These are phyloP conservation scores for Diaporthe australafricana DNA, from an alignment of 2,329 filamentous ascomycete species.

Conservation along the genomic window DNA sequence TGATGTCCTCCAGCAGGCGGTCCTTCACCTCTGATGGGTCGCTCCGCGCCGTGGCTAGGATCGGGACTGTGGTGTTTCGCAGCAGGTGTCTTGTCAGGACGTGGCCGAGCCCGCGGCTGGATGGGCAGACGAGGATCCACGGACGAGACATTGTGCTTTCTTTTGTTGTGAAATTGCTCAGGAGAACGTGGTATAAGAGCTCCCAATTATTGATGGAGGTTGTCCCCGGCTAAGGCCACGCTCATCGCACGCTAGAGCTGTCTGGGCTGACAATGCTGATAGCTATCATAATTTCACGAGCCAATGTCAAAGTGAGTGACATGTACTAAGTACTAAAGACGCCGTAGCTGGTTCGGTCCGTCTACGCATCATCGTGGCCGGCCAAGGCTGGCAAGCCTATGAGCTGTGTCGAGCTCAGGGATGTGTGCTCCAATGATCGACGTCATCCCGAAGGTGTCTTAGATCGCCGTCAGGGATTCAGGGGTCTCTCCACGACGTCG, in stretches of 20 bases:
- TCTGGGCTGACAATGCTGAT: background rate
- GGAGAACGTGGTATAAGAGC: background rate
- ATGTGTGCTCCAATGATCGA: conserved; percentile 2
- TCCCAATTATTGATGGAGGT: background rate
- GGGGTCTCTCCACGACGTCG: background rate
- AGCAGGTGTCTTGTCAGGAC: conserved; percentile 62
- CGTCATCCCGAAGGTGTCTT: conserved; percentile 23
- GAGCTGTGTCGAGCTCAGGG: conserved; percentile 13
- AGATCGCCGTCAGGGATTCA: conserved; percentile 22
- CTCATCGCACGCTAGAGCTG: background rate
- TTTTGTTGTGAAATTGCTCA: background rate
- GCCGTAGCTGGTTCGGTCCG: background rate
- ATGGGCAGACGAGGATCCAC: conserved; percentile 62
- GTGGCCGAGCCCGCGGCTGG: conserved; percentile 61
- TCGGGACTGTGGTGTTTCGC: conserved; percentile 58
- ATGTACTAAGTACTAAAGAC: background rate
- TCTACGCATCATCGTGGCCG: conserved; percentile 23
- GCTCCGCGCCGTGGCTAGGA: conserved; percentile 58
- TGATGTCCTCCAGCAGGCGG: conserved; percentile 47
- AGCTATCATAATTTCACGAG: background rate
- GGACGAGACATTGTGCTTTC: conserved; percentile 55
- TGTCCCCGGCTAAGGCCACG: background rate
- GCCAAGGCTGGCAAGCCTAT: background rate
- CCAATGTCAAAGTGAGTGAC: background rate
- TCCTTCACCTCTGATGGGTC: conserved; percentile 51